These are phyloP conservation scores for Euphorbia celastroides DNA, from an alignment of 441 rosid genomes.

Conservation along the genomic window DNA sequence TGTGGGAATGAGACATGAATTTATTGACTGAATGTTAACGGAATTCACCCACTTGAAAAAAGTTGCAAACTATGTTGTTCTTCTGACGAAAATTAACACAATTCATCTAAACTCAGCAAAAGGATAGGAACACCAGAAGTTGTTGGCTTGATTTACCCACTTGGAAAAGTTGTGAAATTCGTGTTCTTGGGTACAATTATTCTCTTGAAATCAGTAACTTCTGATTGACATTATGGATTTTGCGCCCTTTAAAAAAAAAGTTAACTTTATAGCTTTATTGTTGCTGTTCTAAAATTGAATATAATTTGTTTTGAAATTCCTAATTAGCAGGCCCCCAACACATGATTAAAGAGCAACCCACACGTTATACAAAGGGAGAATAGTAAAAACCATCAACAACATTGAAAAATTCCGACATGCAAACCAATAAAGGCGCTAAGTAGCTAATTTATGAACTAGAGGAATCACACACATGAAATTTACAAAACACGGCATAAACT, in stretches of 20 bases:
- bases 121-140: not conserved
- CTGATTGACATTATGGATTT: not conserved
- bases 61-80: not conserved
- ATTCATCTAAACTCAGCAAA: not conserved
- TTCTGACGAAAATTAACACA: not conserved
- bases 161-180: not conserved
- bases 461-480: not conserved
- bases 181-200: too few relatives aligned
- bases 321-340: not conserved
- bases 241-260: not conserved
- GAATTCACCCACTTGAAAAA: not conserved
- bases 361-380: not conserved
- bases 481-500: not conserved
- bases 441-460: not conserved
- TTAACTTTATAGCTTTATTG: not conserved
- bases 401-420: not conserved
- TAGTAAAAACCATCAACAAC: not conserved
- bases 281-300: not conserved
- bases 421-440: not conserved
- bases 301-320: not conserved
- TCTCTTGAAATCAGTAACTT: too few relatives aligned
- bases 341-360: conserved; percentile 1
- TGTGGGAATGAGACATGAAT: too few relatives aligned
- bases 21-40: not conserved
- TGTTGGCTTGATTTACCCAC: not conserved